Base-by-base conservation (phyloP, 2,329 filamentous ascomycete genomes). In the Cladorrhinum sp. region DNA sequence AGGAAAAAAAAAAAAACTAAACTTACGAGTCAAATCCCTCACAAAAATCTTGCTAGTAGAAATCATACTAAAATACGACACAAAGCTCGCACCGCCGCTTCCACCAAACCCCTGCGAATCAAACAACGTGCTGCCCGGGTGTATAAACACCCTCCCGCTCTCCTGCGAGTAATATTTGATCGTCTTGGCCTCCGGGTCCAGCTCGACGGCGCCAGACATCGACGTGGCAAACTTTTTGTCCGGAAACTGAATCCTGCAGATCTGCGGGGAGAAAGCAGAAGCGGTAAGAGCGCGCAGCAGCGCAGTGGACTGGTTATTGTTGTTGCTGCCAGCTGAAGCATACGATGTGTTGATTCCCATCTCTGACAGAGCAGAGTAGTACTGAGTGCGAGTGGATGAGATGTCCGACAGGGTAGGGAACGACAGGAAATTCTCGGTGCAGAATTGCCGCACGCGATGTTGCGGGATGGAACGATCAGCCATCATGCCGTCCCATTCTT, bases 181-280 rank as follows among this genome's bases (percentile, higher is more conserved):
- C 2, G 89, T 91, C 57, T 87, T 84, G 3, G 94, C 94, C 75
- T 98, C 94, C 0, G 94, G 94, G 71, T 99, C 95, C 6, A 97
- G 81, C 73, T 95, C 94, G 1, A 98, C 91, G 0, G 95, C 91
- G 7, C 95, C 95, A 1, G 91, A 91, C 65, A 96, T 85, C 2
- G 91, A 92, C 36, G 88, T 86, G 12, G 91, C 90, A 74, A 96
- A 99, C 74, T 97, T 98, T 79, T 96, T 96, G 76, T 96, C 92
- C 0, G 95, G 95, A 67, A 97, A 91, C 66, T 92, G 89, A 71
- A 99, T 96, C 57, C 93, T 86, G 14, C 92, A 92, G 65, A 97
- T 86, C 75, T 98, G 94, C 0, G 95, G 95, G 28, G 86, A 84
- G 73, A 92, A 91, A 2, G 89, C 86, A 2, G 87, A 88, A 3